Percentiles rank a stretch among this genome's conserved stretches.
Conservation (phyloP, 2,329 filamentous ascomycete species). For the Cordyceps pruinosa region DNA sequence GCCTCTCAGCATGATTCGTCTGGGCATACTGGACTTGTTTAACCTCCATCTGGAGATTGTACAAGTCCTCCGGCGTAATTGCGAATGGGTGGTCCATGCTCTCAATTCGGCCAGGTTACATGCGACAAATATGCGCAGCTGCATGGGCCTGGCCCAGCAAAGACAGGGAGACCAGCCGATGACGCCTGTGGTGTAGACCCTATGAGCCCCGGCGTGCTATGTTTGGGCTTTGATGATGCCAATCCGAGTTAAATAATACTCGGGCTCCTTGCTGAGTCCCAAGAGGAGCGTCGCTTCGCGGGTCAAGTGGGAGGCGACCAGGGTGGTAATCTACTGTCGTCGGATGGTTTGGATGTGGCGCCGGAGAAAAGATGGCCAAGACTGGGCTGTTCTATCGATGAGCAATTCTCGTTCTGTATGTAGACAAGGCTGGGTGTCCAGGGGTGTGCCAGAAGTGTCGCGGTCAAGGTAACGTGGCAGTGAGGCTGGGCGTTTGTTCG, state of each 20-base stretch:
- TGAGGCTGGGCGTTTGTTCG: background rate
- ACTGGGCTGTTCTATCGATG: background rate
- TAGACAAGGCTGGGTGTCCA: background rate
- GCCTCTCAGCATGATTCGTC: conserved; percentile 53
- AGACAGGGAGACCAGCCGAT: background rate
- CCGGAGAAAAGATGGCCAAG: too few relatives aligned
- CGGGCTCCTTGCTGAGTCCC: background rate
- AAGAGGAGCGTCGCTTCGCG: background rate
- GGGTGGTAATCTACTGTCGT: background rate
- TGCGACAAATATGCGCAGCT: background rate
- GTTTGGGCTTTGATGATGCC: background rate
- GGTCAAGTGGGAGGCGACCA: background rate
- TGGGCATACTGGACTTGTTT: conserved; percentile 60
- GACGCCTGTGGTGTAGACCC: background rate
- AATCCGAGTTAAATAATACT: background rate
- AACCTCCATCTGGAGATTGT: conserved; percentile 63
- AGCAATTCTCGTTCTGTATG: background rate
- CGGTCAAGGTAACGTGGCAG: background rate
- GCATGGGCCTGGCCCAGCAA: conserved; percentile 11
- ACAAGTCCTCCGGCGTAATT: conserved; percentile 56
- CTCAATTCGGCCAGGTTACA: conserved; percentile 13
- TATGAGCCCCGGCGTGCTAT: background rate
- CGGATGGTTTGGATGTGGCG: background rate
- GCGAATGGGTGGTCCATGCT: conserved; percentile 60
- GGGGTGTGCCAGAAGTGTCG: background rate